Percentiles rank a stretch among this genome's conserved stretches.
Conservation (phyloP, 306 rosid species). For the Castanopsis chinensis region DNA sequence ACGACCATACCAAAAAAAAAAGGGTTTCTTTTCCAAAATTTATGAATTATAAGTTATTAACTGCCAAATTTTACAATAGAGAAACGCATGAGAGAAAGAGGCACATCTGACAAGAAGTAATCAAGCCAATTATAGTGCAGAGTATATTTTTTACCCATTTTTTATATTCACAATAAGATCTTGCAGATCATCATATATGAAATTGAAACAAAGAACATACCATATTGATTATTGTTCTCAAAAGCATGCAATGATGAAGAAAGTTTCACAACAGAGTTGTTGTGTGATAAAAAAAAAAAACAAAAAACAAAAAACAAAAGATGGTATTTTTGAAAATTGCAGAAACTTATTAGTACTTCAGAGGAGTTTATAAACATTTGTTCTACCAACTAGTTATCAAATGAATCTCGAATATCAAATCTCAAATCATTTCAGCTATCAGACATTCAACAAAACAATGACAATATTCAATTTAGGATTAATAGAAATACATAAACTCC, state of each 20-base stretch:
- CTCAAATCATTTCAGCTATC: constrained; percentile 22
- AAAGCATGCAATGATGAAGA: constrained; percentile 26
- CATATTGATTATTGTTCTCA: not conserved
- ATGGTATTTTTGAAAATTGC: constrained; percentile 23
- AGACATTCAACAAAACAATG: constrained; percentile 18
- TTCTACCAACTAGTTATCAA: not conserved
- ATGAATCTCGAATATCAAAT: constrained; percentile 20
- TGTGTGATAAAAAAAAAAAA: not conserved
- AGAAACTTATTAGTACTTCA: not conserved
- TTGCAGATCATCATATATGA: not conserved
- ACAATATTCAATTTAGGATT: not conserved
- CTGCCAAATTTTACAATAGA: not conserved
- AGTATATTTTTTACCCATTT: not conserved
- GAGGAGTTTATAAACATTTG: constrained; percentile 10
- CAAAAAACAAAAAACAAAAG: not conserved
- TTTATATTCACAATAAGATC: not conserved
- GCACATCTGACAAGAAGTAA: not conserved
- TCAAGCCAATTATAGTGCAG: not conserved
- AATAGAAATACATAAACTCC: not conserved
- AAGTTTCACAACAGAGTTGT: constrained; percentile 21
- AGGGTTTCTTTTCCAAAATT: not conserved
- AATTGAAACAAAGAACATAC: not conserved
- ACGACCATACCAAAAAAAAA: not conserved
- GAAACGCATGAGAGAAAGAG: not conserved
- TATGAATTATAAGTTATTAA: not conserved